Evolutionary conservation across 2,329 filamentous ascomycete species (phyloP), one percentile per base, ranked within the genome.

Genomic region (Falciphora oryzae): DNA sequence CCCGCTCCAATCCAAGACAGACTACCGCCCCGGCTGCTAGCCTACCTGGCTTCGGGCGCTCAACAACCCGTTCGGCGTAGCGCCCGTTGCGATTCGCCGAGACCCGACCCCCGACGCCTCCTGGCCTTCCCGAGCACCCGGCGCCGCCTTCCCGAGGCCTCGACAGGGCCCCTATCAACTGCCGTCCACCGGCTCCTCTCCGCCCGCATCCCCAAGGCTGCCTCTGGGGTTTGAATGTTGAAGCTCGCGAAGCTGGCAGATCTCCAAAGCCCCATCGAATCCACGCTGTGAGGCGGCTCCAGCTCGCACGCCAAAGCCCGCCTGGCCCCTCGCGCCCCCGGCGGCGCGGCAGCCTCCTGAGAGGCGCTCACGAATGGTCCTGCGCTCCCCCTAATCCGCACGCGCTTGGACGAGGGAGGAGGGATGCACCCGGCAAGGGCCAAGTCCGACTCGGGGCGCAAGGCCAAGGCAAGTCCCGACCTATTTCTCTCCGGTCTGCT

Each of bases 401-500:
- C 44, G 22, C 22, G 44, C n/a, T 53, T 53, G 44, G 44, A 53
- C 44, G 44, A 53, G 22, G n/a, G 44, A 53, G 18, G 44, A 78
- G 79, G 78, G 70, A 83, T 83, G 83, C 81, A 82, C 75, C 72
- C 80, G 73, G 78, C 77, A 75, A 85, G 81, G 77, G 81, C 78
- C 71, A 85, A 83, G 75, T 79, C 81, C 74, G 85, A 87, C 73
- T 77, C 78, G 74, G 83, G 81, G 76, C 83, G 85, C 73, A 87
- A 86, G 80, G 83, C 83, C 72, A 88, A 88, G 83, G 85, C 79
- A 70, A 65, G 68, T 64, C 44, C n/a, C 10, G 11, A 6, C 25
- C 13, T 58, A 31, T 64, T 62, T 32, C 60, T 32, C 59, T 22
- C 62, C 10, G 6, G 22, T 53, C 44, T 53, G 8, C 7, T 25